Evolutionary conservation across 2,329 filamentous ascomycete species (phyloP).

Genomic region (Fusarium sp.): DNA sequence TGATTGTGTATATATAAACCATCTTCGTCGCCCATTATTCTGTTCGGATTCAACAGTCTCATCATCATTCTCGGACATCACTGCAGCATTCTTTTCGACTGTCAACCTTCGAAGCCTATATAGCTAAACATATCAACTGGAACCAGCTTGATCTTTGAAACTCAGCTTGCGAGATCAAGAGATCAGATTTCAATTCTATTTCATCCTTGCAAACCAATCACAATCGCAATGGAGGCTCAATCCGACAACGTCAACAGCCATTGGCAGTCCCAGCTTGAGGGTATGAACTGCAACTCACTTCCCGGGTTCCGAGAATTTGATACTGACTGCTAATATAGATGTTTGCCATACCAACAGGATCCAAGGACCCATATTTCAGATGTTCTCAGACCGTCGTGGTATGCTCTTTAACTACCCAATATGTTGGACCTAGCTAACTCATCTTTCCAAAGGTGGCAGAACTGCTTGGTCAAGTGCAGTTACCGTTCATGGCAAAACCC

Average conservation of each 20-base stretch:
- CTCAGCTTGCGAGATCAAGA: background rate
- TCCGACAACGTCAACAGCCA: constrained; percentile 42
- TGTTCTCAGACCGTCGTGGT: constrained; percentile 82
- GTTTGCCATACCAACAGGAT: constrained; percentile 67
- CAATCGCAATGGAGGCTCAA: constrained; percentile 39
- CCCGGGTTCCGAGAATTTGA: background rate
- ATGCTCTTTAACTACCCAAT: constrained; percentile 41
- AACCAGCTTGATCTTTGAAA: background rate
- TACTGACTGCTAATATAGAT: constrained; percentile 54
- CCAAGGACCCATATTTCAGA: constrained; percentile 70
- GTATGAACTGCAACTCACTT: constrained; percentile 53
- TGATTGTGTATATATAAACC: constrained; percentile 38
- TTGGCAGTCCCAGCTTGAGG: constrained; percentile 69
- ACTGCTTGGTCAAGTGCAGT: constrained; percentile 91
- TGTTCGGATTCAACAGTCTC: constrained; percentile 14
- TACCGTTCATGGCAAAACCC: constrained; percentile 71
- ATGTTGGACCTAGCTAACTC: background rate
- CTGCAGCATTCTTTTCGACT: background rate
- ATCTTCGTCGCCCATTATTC: constrained; percentile 13
- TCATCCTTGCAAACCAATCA: background rate
- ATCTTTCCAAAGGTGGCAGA: constrained; percentile 72
- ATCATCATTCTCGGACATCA: background rate
- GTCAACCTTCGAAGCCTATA: background rate
- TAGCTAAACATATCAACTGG: background rate
- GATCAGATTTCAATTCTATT: background rate